Conservation (phyloP, 768 basidiomycete genomes). For the Auriscalpium microsporum region DNA sequence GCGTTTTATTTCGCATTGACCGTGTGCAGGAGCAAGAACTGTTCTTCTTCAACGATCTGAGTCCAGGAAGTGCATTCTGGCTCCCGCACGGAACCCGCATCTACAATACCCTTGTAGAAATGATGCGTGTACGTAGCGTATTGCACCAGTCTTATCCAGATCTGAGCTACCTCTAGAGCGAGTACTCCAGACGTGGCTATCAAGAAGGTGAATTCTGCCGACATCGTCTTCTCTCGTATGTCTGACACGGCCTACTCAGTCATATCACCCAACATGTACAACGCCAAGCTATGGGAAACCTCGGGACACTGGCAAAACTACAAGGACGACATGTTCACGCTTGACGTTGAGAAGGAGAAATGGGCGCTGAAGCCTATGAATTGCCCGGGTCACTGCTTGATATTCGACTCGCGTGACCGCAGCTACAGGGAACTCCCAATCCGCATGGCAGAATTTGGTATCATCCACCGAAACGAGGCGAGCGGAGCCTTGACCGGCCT, state of each 20-base stretch:
- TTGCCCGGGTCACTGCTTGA: conserved; percentile 93
- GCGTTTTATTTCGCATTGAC: not conserved
- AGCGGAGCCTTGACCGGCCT: conserved; percentile 89
- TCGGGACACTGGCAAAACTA: conserved; percentile 99
- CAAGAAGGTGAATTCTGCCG: conserved; percentile 61
- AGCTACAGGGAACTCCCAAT: conserved; percentile 94
- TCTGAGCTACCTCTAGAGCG: conserved; percentile 39
- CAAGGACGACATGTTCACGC: conserved; percentile 93
- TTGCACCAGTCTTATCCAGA: conserved; percentile 2
- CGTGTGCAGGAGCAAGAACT: conserved; percentile 80
- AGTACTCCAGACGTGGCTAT: conserved; percentile 94
- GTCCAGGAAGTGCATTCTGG: conserved; percentile 94
- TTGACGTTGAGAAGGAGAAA: conserved; percentile 92
- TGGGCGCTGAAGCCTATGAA: conserved; percentile 99
- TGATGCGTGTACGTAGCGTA: conserved; percentile 65
- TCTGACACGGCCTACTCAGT: conserved; percentile 38
- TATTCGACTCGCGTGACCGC: conserved; percentile 91
- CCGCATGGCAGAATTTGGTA: conserved; percentile 97
- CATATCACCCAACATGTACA: conserved; percentile 96
- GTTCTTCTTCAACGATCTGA: conserved; percentile 97
- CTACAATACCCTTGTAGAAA: conserved; percentile 86
- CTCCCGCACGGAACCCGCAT: conserved; percentile 94
- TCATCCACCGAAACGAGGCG: conserved; percentile 94
- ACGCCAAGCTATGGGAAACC: conserved; percentile 94
- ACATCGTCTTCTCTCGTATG: not conserved